phyloP scores from a whole-genome alignment of 192 early-diverging fungal genomes.

The Hyaloraphidium curvatum region DNA sequence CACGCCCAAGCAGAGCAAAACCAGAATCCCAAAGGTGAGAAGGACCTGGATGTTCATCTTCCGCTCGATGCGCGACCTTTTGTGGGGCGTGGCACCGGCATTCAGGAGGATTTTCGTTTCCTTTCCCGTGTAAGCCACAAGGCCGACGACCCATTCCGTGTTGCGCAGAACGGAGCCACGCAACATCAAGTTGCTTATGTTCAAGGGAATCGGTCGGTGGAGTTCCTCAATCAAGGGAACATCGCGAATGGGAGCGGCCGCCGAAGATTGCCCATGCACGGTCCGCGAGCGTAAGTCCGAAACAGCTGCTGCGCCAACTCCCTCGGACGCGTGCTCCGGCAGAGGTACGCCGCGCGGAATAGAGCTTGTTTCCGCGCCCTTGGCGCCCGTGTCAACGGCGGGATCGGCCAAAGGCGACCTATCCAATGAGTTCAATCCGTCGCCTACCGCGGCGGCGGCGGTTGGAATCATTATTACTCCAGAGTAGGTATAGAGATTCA shows the following conservation, averaged over 20 bases:
- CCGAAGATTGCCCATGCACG: background rate
- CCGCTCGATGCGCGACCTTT: constrained; percentile 71
- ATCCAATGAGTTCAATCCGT: background rate
- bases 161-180: constrained; percentile 79
- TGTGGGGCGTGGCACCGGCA: constrained; percentile 72
- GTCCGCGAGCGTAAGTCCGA: background rate
- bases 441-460: constrained; percentile 18
- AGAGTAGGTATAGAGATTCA: constrained; percentile 75
- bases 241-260: background rate
- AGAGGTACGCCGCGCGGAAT: constrained; percentile 7
- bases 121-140: constrained; percentile 64
- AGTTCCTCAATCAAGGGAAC: no score
- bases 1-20: constrained; percentile 28
- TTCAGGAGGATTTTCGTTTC: constrained; percentile 91
- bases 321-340: background rate
- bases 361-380: background rate
- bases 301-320: background rate
- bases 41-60: constrained; percentile 64
- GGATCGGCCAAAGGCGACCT: background rate
- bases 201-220: no score
- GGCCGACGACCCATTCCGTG: constrained; percentile 74
- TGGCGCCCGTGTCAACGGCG: background rate
- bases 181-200: constrained; percentile 63
- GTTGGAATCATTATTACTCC: constrained; percentile 30
- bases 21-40: constrained; percentile 30